phyloP scores from a whole-genome alignment of 352 stramenopile genomes.

The Globisporangium solare region DNA sequence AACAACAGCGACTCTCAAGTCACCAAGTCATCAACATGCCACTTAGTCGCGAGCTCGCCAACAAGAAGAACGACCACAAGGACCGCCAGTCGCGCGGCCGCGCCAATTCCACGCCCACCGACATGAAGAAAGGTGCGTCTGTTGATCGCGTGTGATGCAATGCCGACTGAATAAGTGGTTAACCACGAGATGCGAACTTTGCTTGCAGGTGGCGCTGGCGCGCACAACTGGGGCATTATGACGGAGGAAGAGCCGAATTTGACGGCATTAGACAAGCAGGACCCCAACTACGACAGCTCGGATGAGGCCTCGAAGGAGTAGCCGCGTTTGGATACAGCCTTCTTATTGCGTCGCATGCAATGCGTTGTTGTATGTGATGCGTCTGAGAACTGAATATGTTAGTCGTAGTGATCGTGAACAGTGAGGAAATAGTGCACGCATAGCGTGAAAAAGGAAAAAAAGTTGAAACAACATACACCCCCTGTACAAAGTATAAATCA shows the following conservation, averaged over 20 bases:
- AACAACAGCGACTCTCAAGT: slow-evolving; percentile 55
- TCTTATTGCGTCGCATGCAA: no score
- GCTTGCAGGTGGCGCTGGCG: slow-evolving; percentile 57
- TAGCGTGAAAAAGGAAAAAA: no score
- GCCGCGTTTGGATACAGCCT: no score
- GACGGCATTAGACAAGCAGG: slow-evolving; percentile 52
- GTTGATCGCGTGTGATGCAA: background rate
- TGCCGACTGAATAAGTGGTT: no score
- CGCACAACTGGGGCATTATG: slow-evolving; percentile 75
- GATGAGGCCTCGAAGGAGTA: slow-evolving; percentile 35
- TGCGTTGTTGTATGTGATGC: no score
- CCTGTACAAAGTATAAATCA: no score
- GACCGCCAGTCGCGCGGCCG: slow-evolving; percentile 73
- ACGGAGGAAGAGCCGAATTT: slow-evolving; percentile 35
- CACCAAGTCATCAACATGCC: slow-evolving; percentile 65
- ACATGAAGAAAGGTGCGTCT: slow-evolving; percentile 11
- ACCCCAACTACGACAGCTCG: slow-evolving; percentile 77
- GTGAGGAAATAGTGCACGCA: no score
- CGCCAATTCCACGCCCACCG: slow-evolving; percentile 9
- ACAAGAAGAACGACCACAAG: slow-evolving; percentile 84
- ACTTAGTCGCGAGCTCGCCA: slow-evolving; percentile 67
- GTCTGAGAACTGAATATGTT: no score
- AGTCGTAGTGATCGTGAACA: no score
- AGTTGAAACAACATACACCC: no score
- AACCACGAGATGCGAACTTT: no score